Evolutionary conservation across 1,284 basidiomycete species (phyloP).

Genomic region (Bondarzewia mesenterica): DNA sequence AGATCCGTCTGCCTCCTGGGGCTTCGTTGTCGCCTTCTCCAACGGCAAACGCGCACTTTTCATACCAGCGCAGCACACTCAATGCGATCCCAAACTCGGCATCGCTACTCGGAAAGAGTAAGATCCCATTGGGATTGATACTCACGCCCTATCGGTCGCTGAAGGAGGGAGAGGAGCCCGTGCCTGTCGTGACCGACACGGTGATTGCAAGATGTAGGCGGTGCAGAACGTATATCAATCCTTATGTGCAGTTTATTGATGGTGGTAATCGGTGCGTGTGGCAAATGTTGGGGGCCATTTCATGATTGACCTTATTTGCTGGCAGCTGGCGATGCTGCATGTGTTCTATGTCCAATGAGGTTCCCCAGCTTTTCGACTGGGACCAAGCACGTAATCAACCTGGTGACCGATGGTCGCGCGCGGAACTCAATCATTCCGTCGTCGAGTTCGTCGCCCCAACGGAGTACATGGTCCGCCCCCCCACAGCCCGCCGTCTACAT

Average conservation of each 20-base stretch:
- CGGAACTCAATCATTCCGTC: slow-evolving; percentile 89
- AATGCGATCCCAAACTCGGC: slow-evolving; percentile 93
- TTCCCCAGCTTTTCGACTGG: slow-evolving; percentile 99
- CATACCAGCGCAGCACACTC: slow-evolving; percentile 89
- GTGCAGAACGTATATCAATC: slow-evolving; percentile 98
- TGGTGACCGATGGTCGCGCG: slow-evolving; percentile 89
- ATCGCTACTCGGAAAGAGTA: slow-evolving; percentile 86
- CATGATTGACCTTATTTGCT: slow-evolving; percentile 2
- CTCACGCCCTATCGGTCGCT: slow-evolving; percentile 89
- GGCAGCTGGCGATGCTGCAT: slow-evolving; percentile 95
- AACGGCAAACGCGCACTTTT: slow-evolving; percentile 79
- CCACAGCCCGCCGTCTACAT: slow-evolving; percentile 97
- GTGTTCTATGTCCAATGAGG: slow-evolving; percentile 98
- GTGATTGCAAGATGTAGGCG: slow-evolving; percentile 96
- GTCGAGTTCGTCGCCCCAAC: slow-evolving; percentile 98
- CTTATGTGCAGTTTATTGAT: slow-evolving; percentile 97
- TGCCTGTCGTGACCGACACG: slow-evolving; percentile 87
- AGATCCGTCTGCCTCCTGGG: slow-evolving; percentile 81
- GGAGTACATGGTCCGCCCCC: slow-evolving; percentile 98
- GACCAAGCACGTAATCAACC: slow-evolving; percentile 91
- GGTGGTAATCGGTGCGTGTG: slow-evolving; percentile 81
- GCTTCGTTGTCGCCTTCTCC: slow-evolving; percentile 78
- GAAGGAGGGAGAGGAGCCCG: slow-evolving; percentile 67
- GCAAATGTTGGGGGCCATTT: neutral
- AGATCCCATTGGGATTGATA: slow-evolving; percentile 87